phyloP scores from a whole-genome alignment of 192 early-diverging fungal species.

The Entomortierella beljakovae region DNA sequence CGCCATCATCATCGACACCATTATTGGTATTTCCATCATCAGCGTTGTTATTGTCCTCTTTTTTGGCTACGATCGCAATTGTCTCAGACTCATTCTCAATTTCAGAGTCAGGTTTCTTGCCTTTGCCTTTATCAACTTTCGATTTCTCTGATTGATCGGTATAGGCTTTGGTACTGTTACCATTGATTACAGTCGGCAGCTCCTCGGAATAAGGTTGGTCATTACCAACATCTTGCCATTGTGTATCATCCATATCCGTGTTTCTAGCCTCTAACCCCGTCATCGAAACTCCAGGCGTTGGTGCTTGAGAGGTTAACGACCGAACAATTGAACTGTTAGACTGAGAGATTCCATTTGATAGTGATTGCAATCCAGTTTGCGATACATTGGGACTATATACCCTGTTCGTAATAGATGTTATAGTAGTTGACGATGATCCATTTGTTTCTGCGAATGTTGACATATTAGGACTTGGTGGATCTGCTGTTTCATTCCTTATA shows the following conservation, averaged over 20 bases:
- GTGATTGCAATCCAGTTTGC: slow-evolving; percentile 11
- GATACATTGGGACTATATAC: slow-evolving; percentile 13
- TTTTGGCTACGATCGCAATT: background rate
- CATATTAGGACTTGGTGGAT: slow-evolving; percentile 36
- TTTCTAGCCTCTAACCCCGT: too few relatives aligned
- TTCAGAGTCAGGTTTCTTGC: slow-evolving; percentile 26
- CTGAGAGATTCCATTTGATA: background rate
- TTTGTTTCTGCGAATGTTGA: background rate
- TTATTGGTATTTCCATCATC: background rate
- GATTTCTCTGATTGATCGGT: background rate
- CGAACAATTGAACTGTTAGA: background rate
- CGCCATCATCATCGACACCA: background rate
- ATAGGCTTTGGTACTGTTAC: background rate
- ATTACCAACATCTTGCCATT: too few relatives aligned
- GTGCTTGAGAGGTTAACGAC: too few relatives aligned
- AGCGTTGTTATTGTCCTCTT: background rate
- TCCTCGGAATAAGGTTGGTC: background rate
- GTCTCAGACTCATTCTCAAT: slow-evolving; percentile 11
- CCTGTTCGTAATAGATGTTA: slow-evolving; percentile 22
- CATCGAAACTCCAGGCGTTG: too few relatives aligned
- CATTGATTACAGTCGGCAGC: background rate
- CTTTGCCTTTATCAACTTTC: slow-evolving; percentile 36
- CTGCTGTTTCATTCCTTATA: slow-evolving; percentile 17
- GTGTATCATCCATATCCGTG: too few relatives aligned
- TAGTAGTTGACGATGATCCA: background rate